These are phyloP conservation scores for Colletotrichum incanum DNA, from an alignment of 2,329 filamentous ascomycete genomes.

Conservation along the genomic window DNA sequence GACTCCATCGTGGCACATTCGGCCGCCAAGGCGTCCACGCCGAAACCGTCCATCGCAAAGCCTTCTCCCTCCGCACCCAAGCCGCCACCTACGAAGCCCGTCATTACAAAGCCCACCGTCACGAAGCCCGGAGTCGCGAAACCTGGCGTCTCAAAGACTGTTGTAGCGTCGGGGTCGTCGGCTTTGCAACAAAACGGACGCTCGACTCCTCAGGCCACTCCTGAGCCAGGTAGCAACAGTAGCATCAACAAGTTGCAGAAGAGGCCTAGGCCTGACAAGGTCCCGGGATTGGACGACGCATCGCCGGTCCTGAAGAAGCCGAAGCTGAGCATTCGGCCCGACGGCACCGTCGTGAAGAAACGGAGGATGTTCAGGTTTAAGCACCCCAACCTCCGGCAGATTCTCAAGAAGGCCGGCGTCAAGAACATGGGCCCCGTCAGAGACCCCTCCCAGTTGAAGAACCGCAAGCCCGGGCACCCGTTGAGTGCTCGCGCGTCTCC, in stretches of 20 bases:
- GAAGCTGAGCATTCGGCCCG: constrained; percentile 51
- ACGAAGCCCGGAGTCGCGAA: constrained; percentile 25
- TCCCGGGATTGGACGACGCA: constrained; percentile 52
- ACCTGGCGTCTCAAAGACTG: constrained; percentile 9
- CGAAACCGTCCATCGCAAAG: constrained; percentile 6
- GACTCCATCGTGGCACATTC: constrained; percentile 43
- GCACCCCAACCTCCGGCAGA: constrained; percentile 53
- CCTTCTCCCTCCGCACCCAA: constrained; percentile 1
- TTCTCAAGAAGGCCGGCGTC: constrained; percentile 47
- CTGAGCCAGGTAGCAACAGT: constrained; percentile 41
- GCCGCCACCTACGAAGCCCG: background rate
- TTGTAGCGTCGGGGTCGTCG: constrained; percentile 9
- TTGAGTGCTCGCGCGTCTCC: constrained; percentile 46
- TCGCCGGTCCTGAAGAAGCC: constrained; percentile 57
- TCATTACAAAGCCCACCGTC: constrained; percentile 46
- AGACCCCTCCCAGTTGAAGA: constrained; percentile 34
- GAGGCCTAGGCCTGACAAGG: constrained; percentile 56
- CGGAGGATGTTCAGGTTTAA: constrained; percentile 58
- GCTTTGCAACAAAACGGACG: constrained; percentile 22
- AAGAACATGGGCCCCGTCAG: constrained; percentile 24
- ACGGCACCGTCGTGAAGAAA: constrained; percentile 43
- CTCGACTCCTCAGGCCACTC: constrained; percentile 29
- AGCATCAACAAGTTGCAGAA: constrained; percentile 49
- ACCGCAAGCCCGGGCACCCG: constrained; percentile 32
- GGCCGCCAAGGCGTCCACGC: constrained; percentile 20